These are phyloP conservation scores for Lophium mytilinum DNA, from an alignment of 495 filamentous ascomycete genomes.

Conservation along the genomic window DNA sequence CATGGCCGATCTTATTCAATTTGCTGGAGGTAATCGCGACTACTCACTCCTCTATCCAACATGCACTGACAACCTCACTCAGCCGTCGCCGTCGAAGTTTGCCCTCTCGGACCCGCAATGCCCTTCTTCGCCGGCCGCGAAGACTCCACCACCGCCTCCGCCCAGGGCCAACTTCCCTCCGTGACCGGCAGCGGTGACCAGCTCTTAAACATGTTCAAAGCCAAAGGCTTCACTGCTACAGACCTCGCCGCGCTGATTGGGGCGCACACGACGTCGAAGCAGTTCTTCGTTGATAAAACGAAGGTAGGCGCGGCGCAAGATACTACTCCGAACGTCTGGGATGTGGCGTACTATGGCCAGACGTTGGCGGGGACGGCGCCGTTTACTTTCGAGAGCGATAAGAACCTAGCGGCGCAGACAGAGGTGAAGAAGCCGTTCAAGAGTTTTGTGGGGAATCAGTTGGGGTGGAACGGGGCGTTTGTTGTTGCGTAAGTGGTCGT, in stretches of 20 bases:
- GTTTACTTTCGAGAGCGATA: conserved; percentile 22
- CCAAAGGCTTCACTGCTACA: conserved; percentile 22
- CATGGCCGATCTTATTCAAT: conserved; percentile 26
- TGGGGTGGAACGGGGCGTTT: conserved; percentile 21
- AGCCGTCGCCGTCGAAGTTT: conserved; percentile 26
- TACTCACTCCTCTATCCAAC: background rate
- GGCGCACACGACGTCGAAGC: conserved; percentile 20
- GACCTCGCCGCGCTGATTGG: conserved; percentile 27
- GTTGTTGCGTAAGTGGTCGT: conserved; percentile 9
- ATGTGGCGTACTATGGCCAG: conserved; percentile 19
- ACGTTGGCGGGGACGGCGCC: conserved; percentile 11
- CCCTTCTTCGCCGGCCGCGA: conserved; percentile 22
- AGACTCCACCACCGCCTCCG: conserved; percentile 15
- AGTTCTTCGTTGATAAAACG: conserved; percentile 12
- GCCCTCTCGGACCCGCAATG: conserved; percentile 19
- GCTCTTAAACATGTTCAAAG: conserved; percentile 19
- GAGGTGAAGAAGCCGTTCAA: background rate
- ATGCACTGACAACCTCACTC: background rate
- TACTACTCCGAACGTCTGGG: conserved; percentile 24
- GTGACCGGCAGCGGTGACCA: background rate
- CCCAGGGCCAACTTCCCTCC: conserved; percentile 16
- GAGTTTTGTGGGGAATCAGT: conserved; percentile 17
- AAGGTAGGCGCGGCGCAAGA: conserved; percentile 17
- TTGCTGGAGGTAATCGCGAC: conserved; percentile 20
- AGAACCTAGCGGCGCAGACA: conserved; percentile 12